Percentiles rank a stretch among this genome's conserved stretches.
Evolutionary conservation across 1,139 yeast species (phyloP).

Genomic region (Kodamaea anthophila): DNA sequence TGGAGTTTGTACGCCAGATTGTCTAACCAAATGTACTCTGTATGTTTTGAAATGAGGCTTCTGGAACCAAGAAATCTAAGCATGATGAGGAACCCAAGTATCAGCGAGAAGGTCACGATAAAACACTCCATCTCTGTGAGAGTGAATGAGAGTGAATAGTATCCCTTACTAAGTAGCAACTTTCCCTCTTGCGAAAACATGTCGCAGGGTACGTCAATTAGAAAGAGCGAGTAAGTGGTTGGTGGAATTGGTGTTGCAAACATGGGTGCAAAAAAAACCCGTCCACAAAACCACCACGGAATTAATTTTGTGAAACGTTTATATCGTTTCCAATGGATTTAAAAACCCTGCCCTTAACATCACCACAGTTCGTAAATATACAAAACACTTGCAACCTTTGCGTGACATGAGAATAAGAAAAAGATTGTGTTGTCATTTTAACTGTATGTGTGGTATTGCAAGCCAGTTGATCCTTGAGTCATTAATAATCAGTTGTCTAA

Average conservation of each 20-base stretch:
- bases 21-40: slow-evolving; percentile 1
- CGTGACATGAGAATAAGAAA: no score
- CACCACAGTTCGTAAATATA: no score
- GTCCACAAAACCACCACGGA: no score
- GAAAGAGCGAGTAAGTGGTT: neutral
- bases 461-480: no score
- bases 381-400: no score
- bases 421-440: no score
- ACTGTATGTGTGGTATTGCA: no score
- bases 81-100: neutral
- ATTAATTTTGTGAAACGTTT: no score
- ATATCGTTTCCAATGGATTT: no score
- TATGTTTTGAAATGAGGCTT: neutral
- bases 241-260: neutral
- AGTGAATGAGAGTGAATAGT: neutral
- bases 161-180: neutral
- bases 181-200: neutral
- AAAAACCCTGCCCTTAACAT: no score
- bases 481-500: no score
- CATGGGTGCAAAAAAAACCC: slow-evolving; percentile 1
- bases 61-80: neutral
- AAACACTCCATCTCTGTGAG: neutral
- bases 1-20: neutral
- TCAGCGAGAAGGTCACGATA: neutral
- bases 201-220: neutral